Evolutionary conservation across 495 filamentous ascomycete genomes (phyloP).

Genomic region (Cercophora newfieldiana): DNA sequence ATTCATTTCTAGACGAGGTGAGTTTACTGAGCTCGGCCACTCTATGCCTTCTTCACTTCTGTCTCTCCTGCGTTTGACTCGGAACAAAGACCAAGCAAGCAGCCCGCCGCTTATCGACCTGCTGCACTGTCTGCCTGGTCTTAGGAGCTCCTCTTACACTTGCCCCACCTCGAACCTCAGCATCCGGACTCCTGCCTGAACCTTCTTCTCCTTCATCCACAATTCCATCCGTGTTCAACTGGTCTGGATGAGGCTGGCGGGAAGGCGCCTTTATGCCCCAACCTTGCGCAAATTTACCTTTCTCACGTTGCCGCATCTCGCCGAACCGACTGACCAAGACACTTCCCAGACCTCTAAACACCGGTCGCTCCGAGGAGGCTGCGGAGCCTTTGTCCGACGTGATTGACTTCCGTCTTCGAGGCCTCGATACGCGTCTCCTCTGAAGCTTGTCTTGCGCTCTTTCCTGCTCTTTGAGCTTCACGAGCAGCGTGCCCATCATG

Average conservation of each 20-base stretch:
- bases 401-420: not conserved
- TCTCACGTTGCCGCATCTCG: not conserved
- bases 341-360: not conserved
- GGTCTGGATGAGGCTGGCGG: not conserved
- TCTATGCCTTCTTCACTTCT: not conserved
- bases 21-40: not conserved
- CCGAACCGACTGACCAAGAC: not conserved
- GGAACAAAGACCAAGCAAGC: conserved; percentile 8
- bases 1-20: not conserved
- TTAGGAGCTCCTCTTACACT: not conserved
- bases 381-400: not conserved
- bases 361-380: not conserved
- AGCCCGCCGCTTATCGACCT: conserved; percentile 13
- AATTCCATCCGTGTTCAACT: conserved; percentile 5
- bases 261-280: not conserved
- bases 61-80: not conserved
- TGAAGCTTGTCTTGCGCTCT: conserved; percentile 18
- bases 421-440: not conserved
- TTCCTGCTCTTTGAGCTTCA: conserved; percentile 19
- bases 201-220: conserved; percentile 20
- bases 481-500: no score
- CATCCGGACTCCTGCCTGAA: conserved; percentile 8
- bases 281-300: not conserved
- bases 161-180: conserved; percentile 14
- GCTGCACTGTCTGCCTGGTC: conserved; percentile 20